A percentile compares a stretch with the other conserved stretches of the same genome.
Conservation (phyloP, 140 eudicot species). For the Erigeron philadelphicus region DNA sequence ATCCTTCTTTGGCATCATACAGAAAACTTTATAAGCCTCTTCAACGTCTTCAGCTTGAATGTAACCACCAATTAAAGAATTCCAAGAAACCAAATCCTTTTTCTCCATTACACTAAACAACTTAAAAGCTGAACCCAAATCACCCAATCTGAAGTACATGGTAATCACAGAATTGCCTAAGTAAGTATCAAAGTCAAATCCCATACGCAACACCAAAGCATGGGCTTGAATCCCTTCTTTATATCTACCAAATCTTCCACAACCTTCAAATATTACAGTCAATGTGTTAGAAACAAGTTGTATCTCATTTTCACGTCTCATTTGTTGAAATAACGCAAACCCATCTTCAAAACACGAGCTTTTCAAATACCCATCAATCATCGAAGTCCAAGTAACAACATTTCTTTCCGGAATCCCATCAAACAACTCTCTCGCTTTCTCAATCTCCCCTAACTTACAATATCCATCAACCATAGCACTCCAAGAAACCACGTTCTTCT, state of each 20-base stretch:
- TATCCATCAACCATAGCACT: constrained; percentile 78
- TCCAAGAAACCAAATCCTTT: constrained; percentile 61
- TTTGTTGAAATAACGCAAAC: constrained; percentile 42
- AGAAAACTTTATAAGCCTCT: constrained; percentile 45
- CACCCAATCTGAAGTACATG: constrained; percentile 61
- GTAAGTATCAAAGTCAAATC: constrained; percentile 50
- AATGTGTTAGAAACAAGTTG: constrained; percentile 38
- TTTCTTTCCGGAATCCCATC: constrained; percentile 52
- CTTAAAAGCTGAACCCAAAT: constrained; percentile 41
- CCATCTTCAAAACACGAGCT: constrained; percentile 47
- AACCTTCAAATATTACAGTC: constrained; percentile 53
- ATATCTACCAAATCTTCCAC: constrained; percentile 47
- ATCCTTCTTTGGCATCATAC: constrained; percentile 43
- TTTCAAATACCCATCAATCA: constrained; percentile 73
- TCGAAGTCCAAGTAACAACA: constrained; percentile 59
- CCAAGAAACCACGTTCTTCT: constrained; percentile 70
- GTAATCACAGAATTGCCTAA: constrained; percentile 60
- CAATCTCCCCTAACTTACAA: constrained; percentile 45
- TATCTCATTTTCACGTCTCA: constrained; percentile 48
- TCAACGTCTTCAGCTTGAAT: constrained; percentile 48
- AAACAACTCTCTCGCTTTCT: constrained; percentile 58
- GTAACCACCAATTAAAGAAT: constrained; percentile 53
- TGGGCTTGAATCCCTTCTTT: constrained; percentile 62
- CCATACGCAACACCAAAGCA: constrained; percentile 44
- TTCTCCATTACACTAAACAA: constrained; percentile 40